Evolutionary conservation across 2,329 filamentous ascomycete species (phyloP), one percentile per base, ranked within the genome.

Genomic region (Aspergillus tamarii): DNA sequence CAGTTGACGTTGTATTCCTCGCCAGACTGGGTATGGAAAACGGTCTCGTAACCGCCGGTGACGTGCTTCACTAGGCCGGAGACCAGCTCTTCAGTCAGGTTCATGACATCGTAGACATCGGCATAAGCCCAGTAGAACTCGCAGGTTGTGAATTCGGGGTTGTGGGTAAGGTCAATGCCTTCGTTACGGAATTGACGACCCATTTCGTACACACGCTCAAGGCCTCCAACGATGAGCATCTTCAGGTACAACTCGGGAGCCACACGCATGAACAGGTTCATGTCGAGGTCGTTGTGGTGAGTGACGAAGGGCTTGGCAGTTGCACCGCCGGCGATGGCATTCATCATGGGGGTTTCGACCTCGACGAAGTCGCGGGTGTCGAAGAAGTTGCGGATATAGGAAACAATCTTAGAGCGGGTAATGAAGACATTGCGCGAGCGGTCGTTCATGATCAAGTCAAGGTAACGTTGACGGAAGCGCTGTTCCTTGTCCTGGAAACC

Each of bases 371-470:
- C 92, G 60, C 90, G 87, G 70, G 90, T 87, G 73, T 97, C 92
- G 71, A 99, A 92, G 85, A 90, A 99, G 72, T 88, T 87, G 70
- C 95, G 92, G 70, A 99, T 91, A 77, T 93, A 97, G 66, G 87
- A 89, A 76, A 96, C 88, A 74, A 98, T 94, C 86, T 92, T 93
- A 74, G 92, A 88, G 61, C 95, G 88, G 45, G 91, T 93, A 73
- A 93, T 85, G 79, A 98, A 91, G 63, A 94, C 91, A 64, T 96
- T 87, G 61, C 93, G 88, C 53, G 91, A 92, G 66, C 85, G 85
- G 74, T 96, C 91, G 81, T 99, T 97, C 90, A 98, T 96, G 81
- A 99, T 95, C 72, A 99, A 84, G 79, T 99, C 95, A 59, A 99
- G 88, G 79, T 97, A 96, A 64, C 94, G 88, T 83, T 97, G 92